These are phyloP conservation scores for Entomortierella beljakovae DNA, from an alignment of 192 early-diverging fungal genomes.

Conservation along the genomic window DNA sequence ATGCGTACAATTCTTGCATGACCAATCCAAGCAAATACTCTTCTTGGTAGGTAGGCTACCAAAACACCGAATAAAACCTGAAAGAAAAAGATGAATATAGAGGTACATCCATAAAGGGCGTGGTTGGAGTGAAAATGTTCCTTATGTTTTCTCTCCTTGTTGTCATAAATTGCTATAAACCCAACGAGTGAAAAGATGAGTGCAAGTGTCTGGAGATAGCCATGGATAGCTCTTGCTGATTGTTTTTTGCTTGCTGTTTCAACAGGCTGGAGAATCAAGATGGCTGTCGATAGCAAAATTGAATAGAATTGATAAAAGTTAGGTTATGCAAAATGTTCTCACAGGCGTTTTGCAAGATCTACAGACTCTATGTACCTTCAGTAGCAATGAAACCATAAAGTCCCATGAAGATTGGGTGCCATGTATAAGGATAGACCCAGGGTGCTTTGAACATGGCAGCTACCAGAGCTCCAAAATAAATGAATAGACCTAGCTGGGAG, in stretches of 20 bases:
- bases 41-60: slow-evolving; percentile 37
- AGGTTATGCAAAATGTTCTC: too few relatives aligned
- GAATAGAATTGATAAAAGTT: too few relatives aligned
- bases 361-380: slow-evolving; percentile 36
- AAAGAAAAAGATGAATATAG: slow-evolving; percentile 28
- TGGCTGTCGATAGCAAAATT: too few relatives aligned
- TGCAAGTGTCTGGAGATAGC: slow-evolving; percentile 22
- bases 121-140: slow-evolving; percentile 41
- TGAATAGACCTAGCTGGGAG: slow-evolving; percentile 31
- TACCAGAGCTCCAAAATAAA: slow-evolving; percentile 31
- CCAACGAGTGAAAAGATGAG: slow-evolving; percentile 25
- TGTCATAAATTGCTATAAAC: slow-evolving; percentile 31
- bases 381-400: slow-evolving; percentile 49
- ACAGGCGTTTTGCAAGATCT: too few relatives aligned
- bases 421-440: slow-evolving; percentile 47
- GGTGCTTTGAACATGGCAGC: slow-evolving; percentile 29
- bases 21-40: slow-evolving; percentile 15
- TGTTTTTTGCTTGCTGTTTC: slow-evolving; percentile 11
- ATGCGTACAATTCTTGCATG: slow-evolving; percentile 30
- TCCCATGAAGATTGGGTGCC: slow-evolving; percentile 52
- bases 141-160: slow-evolving; percentile 35
- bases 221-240: slow-evolving; percentile 22
- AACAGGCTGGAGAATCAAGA: slow-evolving; percentile 38
- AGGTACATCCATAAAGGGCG: slow-evolving; percentile 21
- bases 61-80: slow-evolving; percentile 35